A percentile compares a stretch with the other conserved stretches of the same genome.
These are phyloP conservation scores for Boletus pseudo-olivaceus DNA, from an alignment of 768 basidiomycete species.

Conservation along the genomic window DNA sequence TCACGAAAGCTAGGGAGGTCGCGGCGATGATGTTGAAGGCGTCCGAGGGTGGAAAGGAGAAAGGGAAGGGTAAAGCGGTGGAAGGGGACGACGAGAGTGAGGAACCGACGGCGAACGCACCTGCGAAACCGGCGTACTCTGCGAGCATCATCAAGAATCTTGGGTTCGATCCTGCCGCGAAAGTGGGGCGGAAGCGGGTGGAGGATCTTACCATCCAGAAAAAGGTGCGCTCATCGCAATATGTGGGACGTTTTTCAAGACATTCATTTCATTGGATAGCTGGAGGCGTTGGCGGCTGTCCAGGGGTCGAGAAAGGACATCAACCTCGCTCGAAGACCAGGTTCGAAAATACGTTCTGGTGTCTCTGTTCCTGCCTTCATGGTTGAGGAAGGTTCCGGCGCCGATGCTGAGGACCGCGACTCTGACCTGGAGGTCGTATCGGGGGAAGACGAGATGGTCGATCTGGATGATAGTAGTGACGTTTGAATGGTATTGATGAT, in stretches of 20 bases:
- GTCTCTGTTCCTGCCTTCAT: constrained; percentile 41
- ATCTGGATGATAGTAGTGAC: constrained; percentile 23
- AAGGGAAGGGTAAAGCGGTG: constrained; percentile 7
- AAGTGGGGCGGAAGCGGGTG: constrained; percentile 43
- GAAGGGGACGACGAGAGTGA: constrained; percentile 10
- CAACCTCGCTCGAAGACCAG: constrained; percentile 59
- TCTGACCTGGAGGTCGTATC: constrained; percentile 14
- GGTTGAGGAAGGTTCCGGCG: constrained; percentile 1
- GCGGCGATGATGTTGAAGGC: constrained; percentile 27
- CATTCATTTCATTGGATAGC: constrained; percentile 32
- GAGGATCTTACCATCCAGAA: constrained; percentile 44
- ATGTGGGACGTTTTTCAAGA: background rate
- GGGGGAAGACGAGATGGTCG: constrained; percentile 16
- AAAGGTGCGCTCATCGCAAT: constrained; percentile 45
- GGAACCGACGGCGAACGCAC: constrained; percentile 11
- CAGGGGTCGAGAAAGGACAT: constrained; percentile 52
- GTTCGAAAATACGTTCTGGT: constrained; percentile 61
- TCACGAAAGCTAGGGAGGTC: constrained; percentile 57
- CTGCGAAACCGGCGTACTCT: constrained; percentile 53
- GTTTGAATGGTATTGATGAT: background rate
- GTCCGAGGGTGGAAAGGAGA: constrained; percentile 14
- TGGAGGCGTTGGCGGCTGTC: constrained; percentile 52
- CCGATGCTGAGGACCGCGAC: background rate
- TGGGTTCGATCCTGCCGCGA: constrained; percentile 75
- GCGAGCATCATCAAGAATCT: constrained; percentile 64